These are phyloP conservation scores for Cadophora gregata DNA, from an alignment of 2,329 filamentous ascomycete genomes.

Conservation along the genomic window DNA sequence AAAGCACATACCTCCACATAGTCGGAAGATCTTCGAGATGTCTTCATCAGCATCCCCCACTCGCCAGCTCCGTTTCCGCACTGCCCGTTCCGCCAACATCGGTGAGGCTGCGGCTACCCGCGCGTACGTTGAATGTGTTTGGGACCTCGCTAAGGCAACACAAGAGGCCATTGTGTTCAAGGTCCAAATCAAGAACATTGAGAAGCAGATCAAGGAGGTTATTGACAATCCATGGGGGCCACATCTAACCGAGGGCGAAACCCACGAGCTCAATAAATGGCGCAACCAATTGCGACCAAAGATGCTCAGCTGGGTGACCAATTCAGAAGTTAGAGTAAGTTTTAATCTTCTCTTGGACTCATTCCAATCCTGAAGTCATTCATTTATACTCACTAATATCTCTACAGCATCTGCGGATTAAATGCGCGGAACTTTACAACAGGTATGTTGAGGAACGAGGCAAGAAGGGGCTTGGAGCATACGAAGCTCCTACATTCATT, in stretches of 20 bases:
- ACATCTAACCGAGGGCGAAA: neutral
- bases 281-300: neutral
- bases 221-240: neutral
- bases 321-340: neutral
- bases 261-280: neutral
- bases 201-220: neutral
- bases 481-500: neutral
- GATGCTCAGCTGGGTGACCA: neutral
- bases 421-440: neutral
- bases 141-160: neutral
- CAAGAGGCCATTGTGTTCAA: neutral
- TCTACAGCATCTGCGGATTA: neutral
- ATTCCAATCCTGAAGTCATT: neutral
- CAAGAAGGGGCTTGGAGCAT: neutral
- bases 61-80: too few relatives aligned
- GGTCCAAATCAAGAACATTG: neutral
- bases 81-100: neutral
- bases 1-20: too few relatives aligned
- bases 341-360: neutral
- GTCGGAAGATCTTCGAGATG: too few relatives aligned
- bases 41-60: too few relatives aligned
- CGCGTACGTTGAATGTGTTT: neutral
- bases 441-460: neutral
- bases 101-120: neutral
- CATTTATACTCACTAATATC: neutral